Conservation (phyloP, 257 asterid species). For the Lycium barbarum region DNA sequence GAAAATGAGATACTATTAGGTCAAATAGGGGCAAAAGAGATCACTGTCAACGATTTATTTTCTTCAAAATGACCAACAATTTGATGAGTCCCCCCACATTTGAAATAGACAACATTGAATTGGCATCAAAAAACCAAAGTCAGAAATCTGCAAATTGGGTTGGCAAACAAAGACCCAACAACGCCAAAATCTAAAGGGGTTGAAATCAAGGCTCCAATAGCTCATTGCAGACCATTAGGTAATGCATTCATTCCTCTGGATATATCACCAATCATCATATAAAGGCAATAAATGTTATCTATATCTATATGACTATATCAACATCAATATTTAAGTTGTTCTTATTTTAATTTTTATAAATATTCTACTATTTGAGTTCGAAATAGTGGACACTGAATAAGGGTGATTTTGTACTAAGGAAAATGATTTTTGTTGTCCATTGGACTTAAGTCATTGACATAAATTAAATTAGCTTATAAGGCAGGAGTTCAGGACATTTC, state of each 20-base stretch:
- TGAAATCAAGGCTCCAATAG: slow-evolving; percentile 1
- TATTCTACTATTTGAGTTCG: background rate
- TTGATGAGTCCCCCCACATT: background rate
- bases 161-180: slow-evolving; percentile 1
- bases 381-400: background rate
- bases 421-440: background rate
- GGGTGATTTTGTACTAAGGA: background rate
- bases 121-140: background rate
- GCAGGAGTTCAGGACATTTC: background rate
- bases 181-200: background rate
- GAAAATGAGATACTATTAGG: too few species aligned
- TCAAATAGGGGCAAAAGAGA: too few species aligned
- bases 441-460: background rate
- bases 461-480: too few species aligned
- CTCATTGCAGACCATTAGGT: background rate
- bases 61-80: background rate
- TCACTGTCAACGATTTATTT: too few species aligned
- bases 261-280: background rate
- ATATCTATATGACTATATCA: background rate
- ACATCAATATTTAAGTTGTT: background rate
- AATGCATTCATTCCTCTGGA: background rate
- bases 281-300: background rate
- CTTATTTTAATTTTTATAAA: background rate
- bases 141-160: background rate
- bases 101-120: background rate